Evolutionary conservation across 2,329 filamentous ascomycete species (phyloP), one percentile per base, ranked within the genome.

Genomic region (Diaporthe vaccinii): DNA sequence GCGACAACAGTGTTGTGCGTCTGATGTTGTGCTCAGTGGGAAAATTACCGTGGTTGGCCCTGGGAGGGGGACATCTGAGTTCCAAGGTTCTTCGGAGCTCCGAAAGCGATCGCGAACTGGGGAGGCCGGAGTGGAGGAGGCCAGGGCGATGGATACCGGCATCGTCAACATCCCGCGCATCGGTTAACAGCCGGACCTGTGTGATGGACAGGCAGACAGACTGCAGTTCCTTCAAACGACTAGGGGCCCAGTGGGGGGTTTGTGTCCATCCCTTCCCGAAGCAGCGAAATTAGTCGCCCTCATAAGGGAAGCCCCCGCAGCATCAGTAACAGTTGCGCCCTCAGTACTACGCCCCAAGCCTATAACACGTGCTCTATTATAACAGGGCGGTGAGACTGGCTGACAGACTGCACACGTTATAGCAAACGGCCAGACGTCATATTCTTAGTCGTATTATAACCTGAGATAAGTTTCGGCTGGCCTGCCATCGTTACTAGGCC

Each of bases 321-420:
- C 34, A 69, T 28, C 65, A 68, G 65, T 68, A 36, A 68, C 46
- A 68, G 46, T 68, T 53, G 31, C 31, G 46, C 39, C 31, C 31
- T 14, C 22, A 53, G 22, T 68, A 49, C 31, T 36, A 68, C 65
- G 22, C 65, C 15, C 15, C 34, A 41, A 14, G 49, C 46, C 65
- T 69, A 69, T 69, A 69, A 28, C 9, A 20, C 25, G 17, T 25
- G 2, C 34, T 55, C 34, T 69, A 55, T 69, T 36, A 55, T 69
- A 69, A 12, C 65, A 39, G n/a, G 65, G 65, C 65, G 65, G 65
- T 69, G 65, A 69, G 65, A 69, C 65, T 51, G 15, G 25, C 46
- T 41, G 5, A 51, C 9, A 9, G 20, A 20, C 57, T 39, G 34
- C 22, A 25, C 36, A 22, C 9, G 46, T n/a, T n/a, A 20, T 10